Conservation (phyloP, 2,329 filamentous ascomycete species). For the Cladosporium velox region DNA sequence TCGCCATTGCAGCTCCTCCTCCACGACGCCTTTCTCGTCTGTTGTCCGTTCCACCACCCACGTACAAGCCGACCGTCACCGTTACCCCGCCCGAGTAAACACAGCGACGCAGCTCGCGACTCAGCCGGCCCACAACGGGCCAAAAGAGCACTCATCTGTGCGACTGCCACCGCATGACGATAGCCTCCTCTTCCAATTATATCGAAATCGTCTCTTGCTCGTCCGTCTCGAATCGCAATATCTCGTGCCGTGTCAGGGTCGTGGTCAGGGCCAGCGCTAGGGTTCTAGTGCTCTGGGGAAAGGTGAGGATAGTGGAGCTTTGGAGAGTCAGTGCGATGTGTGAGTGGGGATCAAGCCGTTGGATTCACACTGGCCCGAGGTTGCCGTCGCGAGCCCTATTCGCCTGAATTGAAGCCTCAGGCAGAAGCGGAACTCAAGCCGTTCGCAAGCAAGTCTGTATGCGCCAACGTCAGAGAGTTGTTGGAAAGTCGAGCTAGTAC, state of each 20-base stretch:
- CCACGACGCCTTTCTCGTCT: conserved; percentile 1
- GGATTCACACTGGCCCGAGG: not conserved
- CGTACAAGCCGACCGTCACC: not conserved
- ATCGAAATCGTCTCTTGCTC: not conserved
- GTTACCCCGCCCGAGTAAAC: conserved; percentile 12
- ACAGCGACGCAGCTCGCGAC: conserved; percentile 5
- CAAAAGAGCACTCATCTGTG: conserved; percentile 1
- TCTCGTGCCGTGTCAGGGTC: conserved; percentile 13
- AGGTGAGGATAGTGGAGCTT: conserved; percentile 18
- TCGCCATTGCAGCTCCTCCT: not conserved
- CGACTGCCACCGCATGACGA: not conserved
- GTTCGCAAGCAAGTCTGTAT: not conserved
- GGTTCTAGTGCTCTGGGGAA: conserved; percentile 16
- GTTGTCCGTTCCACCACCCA: not conserved
- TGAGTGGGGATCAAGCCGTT: not conserved
- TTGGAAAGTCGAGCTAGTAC: conserved; percentile 13
- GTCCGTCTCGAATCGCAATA: not conserved
- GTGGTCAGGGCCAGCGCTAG: conserved; percentile 12
- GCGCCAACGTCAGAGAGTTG: conserved; percentile 9
- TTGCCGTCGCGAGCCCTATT: not conserved
- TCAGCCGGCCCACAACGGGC: not conserved
- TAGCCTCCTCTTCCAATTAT: not conserved
- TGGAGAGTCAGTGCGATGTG: conserved; percentile 8
- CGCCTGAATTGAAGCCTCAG: not conserved
- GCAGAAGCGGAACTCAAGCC: not conserved